These are phyloP conservation scores for Aplosporella prunicola DNA, from an alignment of 2,329 filamentous ascomycete genomes.

Conservation along the genomic window DNA sequence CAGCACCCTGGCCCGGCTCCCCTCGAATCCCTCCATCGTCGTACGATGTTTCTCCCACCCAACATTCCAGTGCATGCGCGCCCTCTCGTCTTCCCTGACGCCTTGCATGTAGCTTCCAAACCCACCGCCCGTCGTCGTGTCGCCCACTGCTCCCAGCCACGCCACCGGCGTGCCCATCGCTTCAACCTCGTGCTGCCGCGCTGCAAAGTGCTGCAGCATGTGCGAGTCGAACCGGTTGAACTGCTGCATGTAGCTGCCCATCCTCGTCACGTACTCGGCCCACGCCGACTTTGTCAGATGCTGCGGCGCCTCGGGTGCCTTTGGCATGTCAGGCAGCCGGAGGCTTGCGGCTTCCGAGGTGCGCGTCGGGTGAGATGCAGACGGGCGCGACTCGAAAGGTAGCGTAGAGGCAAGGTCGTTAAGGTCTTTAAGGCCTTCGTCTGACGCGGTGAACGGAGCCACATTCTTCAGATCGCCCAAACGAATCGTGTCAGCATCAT, in stretches of 20 bases:
- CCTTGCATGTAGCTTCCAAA: constrained; percentile 51
- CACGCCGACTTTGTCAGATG: constrained; percentile 40
- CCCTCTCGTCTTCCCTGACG: constrained; percentile 54
- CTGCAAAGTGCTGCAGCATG: constrained; percentile 48
- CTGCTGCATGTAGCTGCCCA: constrained; percentile 47
- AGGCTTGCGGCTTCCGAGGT: constrained; percentile 31
- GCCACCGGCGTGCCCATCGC: constrained; percentile 27
- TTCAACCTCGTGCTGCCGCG: constrained; percentile 39
- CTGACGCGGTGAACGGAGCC: constrained; percentile 40
- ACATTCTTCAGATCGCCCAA: constrained; percentile 42
- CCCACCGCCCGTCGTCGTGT: constrained; percentile 39
- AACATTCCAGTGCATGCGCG: constrained; percentile 51
- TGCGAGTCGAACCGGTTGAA: constrained; percentile 46
- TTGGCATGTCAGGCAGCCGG: constrained; percentile 43
- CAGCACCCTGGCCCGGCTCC: constrained; percentile 33
- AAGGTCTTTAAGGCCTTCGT: constrained; percentile 43
- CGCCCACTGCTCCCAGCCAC: constrained; percentile 46
- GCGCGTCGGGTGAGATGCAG: constrained; percentile 34
- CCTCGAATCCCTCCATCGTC: constrained; percentile 50
- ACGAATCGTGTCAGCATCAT: constrained; percentile 1
- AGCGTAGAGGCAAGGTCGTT: constrained; percentile 45
- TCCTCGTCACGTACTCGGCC: constrained; percentile 42
- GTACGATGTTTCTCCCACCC: constrained; percentile 52
- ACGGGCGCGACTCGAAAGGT: constrained; percentile 49
- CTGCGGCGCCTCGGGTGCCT: constrained; percentile 36